Conservation (phyloP, 2,329 filamentous ascomycete genomes). For the Penicillium hordei region DNA sequence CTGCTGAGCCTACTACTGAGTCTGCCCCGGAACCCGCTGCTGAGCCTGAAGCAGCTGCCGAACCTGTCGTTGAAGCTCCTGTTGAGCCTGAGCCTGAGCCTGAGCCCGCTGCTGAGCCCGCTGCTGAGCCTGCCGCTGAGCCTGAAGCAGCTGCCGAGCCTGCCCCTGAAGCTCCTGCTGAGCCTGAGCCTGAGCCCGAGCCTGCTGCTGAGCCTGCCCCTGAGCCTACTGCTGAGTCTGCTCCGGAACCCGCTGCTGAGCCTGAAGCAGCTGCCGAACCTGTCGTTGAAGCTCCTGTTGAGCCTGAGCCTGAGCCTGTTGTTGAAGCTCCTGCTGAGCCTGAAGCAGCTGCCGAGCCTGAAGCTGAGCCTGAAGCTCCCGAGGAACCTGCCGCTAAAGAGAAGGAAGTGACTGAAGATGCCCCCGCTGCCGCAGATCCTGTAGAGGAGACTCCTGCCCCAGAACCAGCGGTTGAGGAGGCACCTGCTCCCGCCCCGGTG, state of each 20-base stretch:
- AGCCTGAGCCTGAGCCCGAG: not conserved
- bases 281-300: not conserved
- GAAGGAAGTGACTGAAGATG: no score
- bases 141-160: not conserved
- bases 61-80: not conserved
- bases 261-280: constrained; percentile 6
- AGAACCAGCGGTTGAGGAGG: constrained; percentile 1
- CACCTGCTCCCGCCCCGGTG: constrained; percentile 8
- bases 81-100: not conserved
- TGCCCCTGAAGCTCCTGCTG: constrained; percentile 15
- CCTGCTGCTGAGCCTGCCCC: not conserved
- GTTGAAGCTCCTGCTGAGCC: not conserved
- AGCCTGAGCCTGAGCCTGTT: constrained; percentile 15
- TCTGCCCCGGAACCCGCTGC: no score
- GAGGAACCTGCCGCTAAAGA: no score
- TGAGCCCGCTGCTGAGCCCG: constrained; percentile 1
- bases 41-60: no score
- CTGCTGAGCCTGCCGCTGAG: constrained; percentile 2
- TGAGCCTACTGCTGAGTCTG: not conserved
- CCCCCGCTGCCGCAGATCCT: no score
- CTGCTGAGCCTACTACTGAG: constrained; percentile 5
- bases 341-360: not conserved
- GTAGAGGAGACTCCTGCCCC: no score
- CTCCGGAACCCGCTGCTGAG: constrained; percentile 4
- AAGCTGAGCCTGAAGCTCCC: no score